phyloP scores from a whole-genome alignment of 108 stramenopile species.

The Fragilariopsis cylindrus region DNA sequence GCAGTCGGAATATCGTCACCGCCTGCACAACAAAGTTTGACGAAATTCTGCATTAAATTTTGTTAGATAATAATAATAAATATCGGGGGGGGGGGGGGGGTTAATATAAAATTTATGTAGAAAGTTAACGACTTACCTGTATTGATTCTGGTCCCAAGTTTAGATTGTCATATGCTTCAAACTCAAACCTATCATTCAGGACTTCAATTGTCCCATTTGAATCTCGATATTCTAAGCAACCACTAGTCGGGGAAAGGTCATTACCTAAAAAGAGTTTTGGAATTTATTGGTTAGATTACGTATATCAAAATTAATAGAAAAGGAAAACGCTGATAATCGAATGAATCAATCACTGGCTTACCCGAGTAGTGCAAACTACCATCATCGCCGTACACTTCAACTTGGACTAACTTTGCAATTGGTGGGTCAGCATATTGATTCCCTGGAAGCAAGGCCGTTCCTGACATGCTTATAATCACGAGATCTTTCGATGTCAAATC shows the following conservation, averaged over 20 bases:
- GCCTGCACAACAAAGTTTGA: conserved; percentile 54
- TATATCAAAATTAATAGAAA: conserved; percentile 21
- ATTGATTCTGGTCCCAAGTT: conserved; percentile 64
- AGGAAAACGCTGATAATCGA: too few relatives aligned
- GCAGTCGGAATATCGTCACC: conserved; percentile 32
- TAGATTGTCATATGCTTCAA: conserved; percentile 61
- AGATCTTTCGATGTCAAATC: conserved; percentile 30
- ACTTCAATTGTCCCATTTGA: conserved; percentile 40
- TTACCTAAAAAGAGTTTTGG: background rate
- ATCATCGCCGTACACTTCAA: conserved; percentile 61
- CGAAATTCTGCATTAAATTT: conserved; percentile 35
- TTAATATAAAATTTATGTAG: too few relatives aligned
- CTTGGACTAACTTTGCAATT: conserved; percentile 53
- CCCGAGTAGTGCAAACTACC: conserved; percentile 47
- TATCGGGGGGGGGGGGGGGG: too few relatives aligned
- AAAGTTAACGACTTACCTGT: too few relatives aligned
- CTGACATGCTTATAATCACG: conserved; percentile 54
- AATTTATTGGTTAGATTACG: background rate
- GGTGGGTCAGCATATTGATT: conserved; percentile 63
- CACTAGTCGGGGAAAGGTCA: conserved; percentile 55
- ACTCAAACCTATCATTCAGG: conserved; percentile 45
- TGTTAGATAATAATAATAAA: too few relatives aligned
- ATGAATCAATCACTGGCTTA: background rate
- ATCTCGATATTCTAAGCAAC: conserved; percentile 52
- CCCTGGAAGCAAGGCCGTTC: conserved; percentile 65